Evolutionary conservation across 129 eudicot species (phyloP).

Genomic region (Flaveria robusta): DNA sequence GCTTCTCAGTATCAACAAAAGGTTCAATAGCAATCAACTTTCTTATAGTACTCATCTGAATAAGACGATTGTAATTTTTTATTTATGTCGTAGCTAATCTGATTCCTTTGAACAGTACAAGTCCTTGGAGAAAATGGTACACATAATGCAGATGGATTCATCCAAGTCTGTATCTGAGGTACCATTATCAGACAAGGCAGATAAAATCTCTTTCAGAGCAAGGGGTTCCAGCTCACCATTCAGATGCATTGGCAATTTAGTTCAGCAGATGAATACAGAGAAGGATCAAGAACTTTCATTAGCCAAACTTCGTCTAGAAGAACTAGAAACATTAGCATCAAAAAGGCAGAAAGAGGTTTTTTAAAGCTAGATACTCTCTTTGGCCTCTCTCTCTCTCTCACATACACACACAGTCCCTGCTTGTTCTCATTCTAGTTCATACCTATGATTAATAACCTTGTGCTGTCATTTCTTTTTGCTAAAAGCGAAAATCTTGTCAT

Average conservation of each 20-base stretch:
- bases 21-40: constrained; percentile 43
- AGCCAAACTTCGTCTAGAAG: constrained; percentile 65
- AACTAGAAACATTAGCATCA: constrained; percentile 64
- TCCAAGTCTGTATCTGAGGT: constrained; percentile 42
- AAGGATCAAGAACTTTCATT: constrained; percentile 69
- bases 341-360: constrained; percentile 76
- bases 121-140: constrained; percentile 71
- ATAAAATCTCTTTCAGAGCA: constrained; percentile 51
- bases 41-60: background rate
- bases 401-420: background rate
- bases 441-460: background rate
- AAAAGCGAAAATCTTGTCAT: background rate
- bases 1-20: constrained; percentile 80
- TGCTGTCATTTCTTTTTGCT: background rate
- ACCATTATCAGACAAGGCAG: constrained; percentile 50
- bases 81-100: constrained; percentile 23
- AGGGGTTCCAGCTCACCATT: constrained; percentile 93
- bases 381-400: background rate
- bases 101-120: constrained; percentile 59
- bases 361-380: constrained; percentile 9
- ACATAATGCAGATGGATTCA: constrained; percentile 50
- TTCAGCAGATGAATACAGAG: constrained; percentile 84
- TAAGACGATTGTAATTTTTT: background rate
- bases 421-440: background rate
- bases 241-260: constrained; percentile 77